Evolutionary conservation across 2,329 filamentous ascomycete species (phyloP).

Genomic region (Penicillium sp.): DNA sequence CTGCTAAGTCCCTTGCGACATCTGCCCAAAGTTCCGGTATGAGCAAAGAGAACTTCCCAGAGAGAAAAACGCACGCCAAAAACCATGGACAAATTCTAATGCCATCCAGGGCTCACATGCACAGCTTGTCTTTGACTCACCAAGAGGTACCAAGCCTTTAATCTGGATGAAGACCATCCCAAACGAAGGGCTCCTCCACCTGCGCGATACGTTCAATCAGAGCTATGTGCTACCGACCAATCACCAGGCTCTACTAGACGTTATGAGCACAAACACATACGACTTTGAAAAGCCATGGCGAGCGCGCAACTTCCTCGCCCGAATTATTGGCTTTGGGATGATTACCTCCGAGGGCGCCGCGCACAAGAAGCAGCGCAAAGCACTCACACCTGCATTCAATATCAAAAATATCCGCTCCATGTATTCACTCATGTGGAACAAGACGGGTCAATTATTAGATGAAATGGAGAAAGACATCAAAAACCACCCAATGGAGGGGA

Average conservation of each 20-base stretch:
- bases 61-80: neutral
- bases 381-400: constrained; percentile 39
- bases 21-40: constrained; percentile 45
- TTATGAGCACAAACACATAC: constrained; percentile 54
- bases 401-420: constrained; percentile 38
- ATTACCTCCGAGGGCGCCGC: constrained; percentile 52
- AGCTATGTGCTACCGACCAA: constrained; percentile 33
- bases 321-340: constrained; percentile 53
- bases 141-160: constrained; percentile 32
- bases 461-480: constrained; percentile 34
- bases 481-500: constrained; percentile 30
- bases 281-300: constrained; percentile 54
- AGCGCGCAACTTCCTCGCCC: constrained; percentile 46
- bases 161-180: constrained; percentile 54
- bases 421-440: constrained; percentile 41
- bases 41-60: too few relatives aligned
- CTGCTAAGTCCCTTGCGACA: constrained; percentile 53
- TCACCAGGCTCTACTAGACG: constrained; percentile 48
- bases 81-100: constrained; percentile 1
- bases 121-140: constrained; percentile 35
- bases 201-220: constrained; percentile 49
- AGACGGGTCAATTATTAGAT: constrained; percentile 36
- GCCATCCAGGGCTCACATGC: constrained; percentile 25
- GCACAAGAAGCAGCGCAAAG: constrained; percentile 49
- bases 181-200: constrained; percentile 57